Percentiles rank a stretch among this genome's conserved stretches.
Conservation (phyloP, 2,329 filamentous ascomycete species). For the Hysterium pulicare region DNA sequence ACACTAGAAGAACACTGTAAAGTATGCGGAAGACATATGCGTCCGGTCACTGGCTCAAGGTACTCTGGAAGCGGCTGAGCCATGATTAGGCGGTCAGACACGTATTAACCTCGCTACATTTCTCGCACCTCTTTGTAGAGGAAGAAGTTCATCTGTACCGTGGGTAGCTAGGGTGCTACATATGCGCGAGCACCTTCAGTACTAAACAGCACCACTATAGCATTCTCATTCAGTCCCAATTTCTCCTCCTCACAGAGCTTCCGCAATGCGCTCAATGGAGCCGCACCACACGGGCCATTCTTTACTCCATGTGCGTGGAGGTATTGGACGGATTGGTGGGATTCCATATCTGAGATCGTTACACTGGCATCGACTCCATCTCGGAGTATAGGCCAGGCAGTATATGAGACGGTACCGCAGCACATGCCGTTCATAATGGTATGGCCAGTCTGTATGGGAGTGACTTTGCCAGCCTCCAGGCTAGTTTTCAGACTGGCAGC, state of each 20-base stretch:
- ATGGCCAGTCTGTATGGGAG: conserved; percentile 52
- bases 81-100: too few species aligned
- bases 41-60: too few species aligned
- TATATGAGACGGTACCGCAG: conserved; percentile 65
- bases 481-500: conserved; percentile 59
- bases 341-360: conserved; percentile 60
- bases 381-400: conserved; percentile 61
- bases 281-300: conserved; percentile 63
- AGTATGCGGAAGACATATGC: too few species aligned
- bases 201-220: conserved; percentile 62
- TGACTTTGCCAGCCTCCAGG: conserved; percentile 47
- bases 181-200: conserved; percentile 64
- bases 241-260: conserved; percentile 42
- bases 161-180: neutral
- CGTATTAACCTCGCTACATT: too few species aligned
- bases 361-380: conserved; percentile 59
- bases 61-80: too few species aligned
- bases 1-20: too few species aligned
- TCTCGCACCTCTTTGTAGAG: too few species aligned
- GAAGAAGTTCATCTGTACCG: too few species aligned
- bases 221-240: conserved; percentile 41
- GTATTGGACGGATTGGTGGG: conserved; percentile 57
- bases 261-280: conserved; percentile 56
- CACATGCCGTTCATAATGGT: conserved; percentile 75
- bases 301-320: conserved; percentile 48